Conservation (phyloP, 139 green algal genomes). For the Nannochloris sp. region DNA sequence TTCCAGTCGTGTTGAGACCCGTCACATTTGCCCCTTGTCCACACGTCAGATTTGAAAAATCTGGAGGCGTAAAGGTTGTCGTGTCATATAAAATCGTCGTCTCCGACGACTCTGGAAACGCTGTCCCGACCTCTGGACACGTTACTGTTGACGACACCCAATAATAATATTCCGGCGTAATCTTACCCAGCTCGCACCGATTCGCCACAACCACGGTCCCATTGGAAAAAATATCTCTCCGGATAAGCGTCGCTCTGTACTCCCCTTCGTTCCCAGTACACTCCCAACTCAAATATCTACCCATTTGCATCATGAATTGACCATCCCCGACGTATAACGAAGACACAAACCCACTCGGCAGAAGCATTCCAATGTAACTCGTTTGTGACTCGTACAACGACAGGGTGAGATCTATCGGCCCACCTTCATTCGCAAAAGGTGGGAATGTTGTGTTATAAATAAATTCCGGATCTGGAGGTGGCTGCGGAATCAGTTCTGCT, state of each 20-base stretch:
- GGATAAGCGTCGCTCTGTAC: not conserved
- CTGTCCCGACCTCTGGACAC: not conserved
- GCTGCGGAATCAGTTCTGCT: too few species aligned
- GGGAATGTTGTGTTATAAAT: not conserved
- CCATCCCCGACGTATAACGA: not conserved
- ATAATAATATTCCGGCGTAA: not conserved
- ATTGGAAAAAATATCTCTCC: not conserved
- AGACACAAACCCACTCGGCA: not conserved
- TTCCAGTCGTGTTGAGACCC: not conserved
- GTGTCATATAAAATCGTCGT: not conserved
- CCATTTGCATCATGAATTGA: not conserved
- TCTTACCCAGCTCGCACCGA: not conserved
- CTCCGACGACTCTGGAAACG: not conserved
- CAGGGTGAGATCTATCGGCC: not conserved
- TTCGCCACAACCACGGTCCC: not conserved
- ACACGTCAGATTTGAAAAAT: not conserved
- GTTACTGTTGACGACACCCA: not conserved
- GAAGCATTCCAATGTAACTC: not conserved
- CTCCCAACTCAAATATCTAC: not conserved
- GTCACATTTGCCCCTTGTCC: not conserved
- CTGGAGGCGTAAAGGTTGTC: not conserved
- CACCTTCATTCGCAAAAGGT: not conserved
- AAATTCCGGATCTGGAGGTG: too few species aligned
- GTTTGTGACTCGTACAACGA: not conserved
- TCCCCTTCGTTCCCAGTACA: not conserved